These are phyloP conservation scores for Auriculariales sp. DNA, from an alignment of 768 basidiomycete genomes.

Conservation along the genomic window DNA sequence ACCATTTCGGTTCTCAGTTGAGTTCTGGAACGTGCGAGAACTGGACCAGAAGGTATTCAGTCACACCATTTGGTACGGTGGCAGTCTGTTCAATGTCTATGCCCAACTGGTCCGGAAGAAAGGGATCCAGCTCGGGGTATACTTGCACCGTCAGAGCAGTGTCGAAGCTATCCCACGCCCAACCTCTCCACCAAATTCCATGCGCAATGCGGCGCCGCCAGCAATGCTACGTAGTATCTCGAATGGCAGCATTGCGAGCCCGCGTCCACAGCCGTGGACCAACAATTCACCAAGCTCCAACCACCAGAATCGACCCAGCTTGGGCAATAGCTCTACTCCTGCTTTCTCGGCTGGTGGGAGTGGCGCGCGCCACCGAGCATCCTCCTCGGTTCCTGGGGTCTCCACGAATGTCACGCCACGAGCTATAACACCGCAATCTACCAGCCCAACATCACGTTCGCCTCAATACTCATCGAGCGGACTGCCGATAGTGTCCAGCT, in stretches of 20 bases:
- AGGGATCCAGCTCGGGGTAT: conserved; percentile 65
- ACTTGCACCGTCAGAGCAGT: conserved; percentile 73
- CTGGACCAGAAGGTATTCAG: conserved; percentile 81
- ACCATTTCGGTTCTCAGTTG: conserved; percentile 74
- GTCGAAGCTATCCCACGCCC: conserved; percentile 64
- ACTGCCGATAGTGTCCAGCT: not conserved
- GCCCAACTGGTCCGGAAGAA: conserved; percentile 83
- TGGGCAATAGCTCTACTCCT: not conserved
- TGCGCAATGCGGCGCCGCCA: not conserved
- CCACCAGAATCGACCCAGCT: not conserved
- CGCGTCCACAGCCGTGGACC: not conserved
- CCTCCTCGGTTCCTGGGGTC: not conserved
- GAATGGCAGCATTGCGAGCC: not conserved
- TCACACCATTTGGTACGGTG: conserved; percentile 81
- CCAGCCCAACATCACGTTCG: not conserved
- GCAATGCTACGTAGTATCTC: not conserved
- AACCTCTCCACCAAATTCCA: conserved; percentile 32
- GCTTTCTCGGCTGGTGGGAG: not conserved
- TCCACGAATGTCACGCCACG: not conserved
- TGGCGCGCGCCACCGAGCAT: not conserved
- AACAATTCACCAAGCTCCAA: not conserved
- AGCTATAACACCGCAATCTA: not conserved
- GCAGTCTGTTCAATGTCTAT: conserved; percentile 78
- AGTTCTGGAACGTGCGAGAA: conserved; percentile 76
- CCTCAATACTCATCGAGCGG: not conserved